Evolutionary conservation across 2,329 filamentous ascomycete species (phyloP).

Genomic region (Xylaria sp.): DNA sequence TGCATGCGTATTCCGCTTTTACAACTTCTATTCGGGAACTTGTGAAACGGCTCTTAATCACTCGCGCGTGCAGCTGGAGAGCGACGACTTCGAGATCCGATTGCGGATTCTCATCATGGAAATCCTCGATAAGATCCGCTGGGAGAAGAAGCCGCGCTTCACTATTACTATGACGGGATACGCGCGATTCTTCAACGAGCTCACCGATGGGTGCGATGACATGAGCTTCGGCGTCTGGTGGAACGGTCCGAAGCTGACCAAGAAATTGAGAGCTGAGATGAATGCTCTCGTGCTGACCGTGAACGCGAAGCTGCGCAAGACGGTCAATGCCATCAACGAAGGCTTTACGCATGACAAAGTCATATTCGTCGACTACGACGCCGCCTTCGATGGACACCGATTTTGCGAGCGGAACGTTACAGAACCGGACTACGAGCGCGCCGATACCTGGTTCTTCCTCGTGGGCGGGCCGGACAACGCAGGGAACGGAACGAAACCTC

Average conservation of each 20-base stretch:
- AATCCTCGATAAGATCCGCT: constrained; percentile 56
- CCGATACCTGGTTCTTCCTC: constrained; percentile 61
- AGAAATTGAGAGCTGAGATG: constrained; percentile 54
- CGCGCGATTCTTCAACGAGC: constrained; percentile 60
- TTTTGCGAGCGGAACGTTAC: constrained; percentile 55
- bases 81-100: constrained; percentile 54
- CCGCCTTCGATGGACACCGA: constrained; percentile 58
- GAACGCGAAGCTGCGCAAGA: constrained; percentile 54
- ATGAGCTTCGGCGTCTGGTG: constrained; percentile 60
- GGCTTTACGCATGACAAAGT: constrained; percentile 53
- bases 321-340: constrained; percentile 53
- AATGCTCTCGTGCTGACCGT: constrained; percentile 58
- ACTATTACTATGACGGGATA: constrained; percentile 60
- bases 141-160: constrained; percentile 59
- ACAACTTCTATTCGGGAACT: constrained; percentile 60
- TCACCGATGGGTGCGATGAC: constrained; percentile 57
- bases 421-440: constrained; percentile 58
- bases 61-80: constrained; percentile 50
- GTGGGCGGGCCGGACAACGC: constrained; percentile 58
- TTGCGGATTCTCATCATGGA: constrained; percentile 55
- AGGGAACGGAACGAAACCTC: constrained; percentile 40
- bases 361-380: constrained; percentile 59
- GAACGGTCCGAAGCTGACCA: constrained; percentile 56
- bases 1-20: constrained; percentile 62
- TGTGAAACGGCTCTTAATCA: constrained; percentile 55